Base-by-base conservation (phyloP, 768 basidiomycete species). In the Termitomyces sp. region DNA sequence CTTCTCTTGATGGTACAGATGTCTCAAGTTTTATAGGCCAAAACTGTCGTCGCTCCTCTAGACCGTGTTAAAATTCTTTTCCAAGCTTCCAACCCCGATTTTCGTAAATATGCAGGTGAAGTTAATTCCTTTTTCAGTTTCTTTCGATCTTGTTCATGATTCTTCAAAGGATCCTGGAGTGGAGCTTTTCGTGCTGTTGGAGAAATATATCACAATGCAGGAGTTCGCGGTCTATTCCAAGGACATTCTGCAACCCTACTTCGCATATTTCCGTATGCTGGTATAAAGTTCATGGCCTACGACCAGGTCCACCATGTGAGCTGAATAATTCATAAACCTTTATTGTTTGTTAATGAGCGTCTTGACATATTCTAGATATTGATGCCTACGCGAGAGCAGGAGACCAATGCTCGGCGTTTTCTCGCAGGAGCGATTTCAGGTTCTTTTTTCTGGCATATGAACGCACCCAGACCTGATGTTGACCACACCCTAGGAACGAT, bases 11-110 rank as follows among this genome's bases (percentile, higher is more conserved):
- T 51, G 8, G 16, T 42, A 38, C 32, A n/a, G 3, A 7, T 61
- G 18, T 36, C 18, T 56, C 8, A 12, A 55, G 18, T 51, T 22
- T 42, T 50, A 44, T 65, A 96, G 96, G 94, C 95, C 53, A 96
- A 96, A 76, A 94, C 94, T 13, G 89, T 89, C 36, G 92, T 97
- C 48, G 97, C 97, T 20, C 97, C 97, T 4, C 83, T 99, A 53
- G 97, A 99, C 73, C 83, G 97, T 71, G 96, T 99, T 67, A 99
- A 99, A 78, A 99, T 99, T 68, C 87, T 99, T 53, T 97, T 98
- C 71, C 96, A 99, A 73, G 94, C 97, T 0, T 93, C 93, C 7
- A 97, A 96, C 73, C 91, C 92, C 8, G 96, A 98, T 61, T 99
- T 91, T 71, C 84, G 86, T 71, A 92, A 94, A 73, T 98, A 96